Base-by-base conservation (phyloP, 352 stramenopile species). In the Phytopythium kandeliae region DNA sequence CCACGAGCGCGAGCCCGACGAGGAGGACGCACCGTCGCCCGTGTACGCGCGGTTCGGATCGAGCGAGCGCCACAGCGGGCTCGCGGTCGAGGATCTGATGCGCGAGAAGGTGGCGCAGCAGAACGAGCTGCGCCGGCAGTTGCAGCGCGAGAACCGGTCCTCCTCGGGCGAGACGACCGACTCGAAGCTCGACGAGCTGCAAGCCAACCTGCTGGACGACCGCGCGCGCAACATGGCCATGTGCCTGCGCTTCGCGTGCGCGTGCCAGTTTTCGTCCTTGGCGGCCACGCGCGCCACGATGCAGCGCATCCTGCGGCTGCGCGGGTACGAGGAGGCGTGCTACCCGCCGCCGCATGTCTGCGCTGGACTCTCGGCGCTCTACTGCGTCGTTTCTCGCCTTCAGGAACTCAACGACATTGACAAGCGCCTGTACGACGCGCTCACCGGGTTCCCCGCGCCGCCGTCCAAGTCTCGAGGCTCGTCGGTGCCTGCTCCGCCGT, bases 321-420 rank as follows among this genome's bases (percentile, higher is more conserved):
- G 63, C 3, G 71, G 74, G 0, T 79, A 71, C 38, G 58, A 70
- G 15, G 69, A 76, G 43, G 42, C 58, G 19, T 88, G 85, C 51
- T 66, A 52, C 16, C 77, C 77, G 2, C 57, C 48, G 0, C 63
- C 73, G 36, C 63, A 69, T 2, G 54, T 60, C 0, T 15, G 24
- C 47, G 31, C 47, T 15, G 55, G 57, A 0, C 54, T 74, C 22
- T 81, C 71, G 1, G 77, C 80, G 19, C 63, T 91, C 25, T 82
- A 74, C 54, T 91, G 80, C 48, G 62, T 91, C 1, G 45, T 91
- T 5, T 71, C 65, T 42, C 67, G 73, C 10, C 54, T 91, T 30
- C 79, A 91, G 50, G 67, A 87, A 59, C 76, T 67, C 38, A 91
- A 91, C 61, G 73, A 86, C 46, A 45, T 91, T 16, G 79, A 91